Percentiles rank a stretch among this genome's conserved stretches.
These are phyloP conservation scores for Marsdenia floribunda DNA, from an alignment of 257 asterid species.

Conservation along the genomic window DNA sequence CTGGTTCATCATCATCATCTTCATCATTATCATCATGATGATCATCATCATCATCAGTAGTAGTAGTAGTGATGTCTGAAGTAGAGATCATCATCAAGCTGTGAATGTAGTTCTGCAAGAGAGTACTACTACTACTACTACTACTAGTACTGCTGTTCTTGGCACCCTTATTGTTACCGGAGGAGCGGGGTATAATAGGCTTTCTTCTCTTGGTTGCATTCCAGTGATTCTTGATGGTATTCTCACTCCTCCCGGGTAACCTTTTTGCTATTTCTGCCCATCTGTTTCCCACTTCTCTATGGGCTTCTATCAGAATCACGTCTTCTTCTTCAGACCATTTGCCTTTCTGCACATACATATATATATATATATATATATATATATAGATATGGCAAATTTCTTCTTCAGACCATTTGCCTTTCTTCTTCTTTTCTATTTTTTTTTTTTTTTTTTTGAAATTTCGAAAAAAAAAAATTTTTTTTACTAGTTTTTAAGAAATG, in stretches of 20 bases:
- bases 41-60: no score
- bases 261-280: conserved; percentile 63
- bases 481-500: no score
- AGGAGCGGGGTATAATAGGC: conserved; percentile 3
- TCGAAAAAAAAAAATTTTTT: no score
- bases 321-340: conserved; percentile 69
- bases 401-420: no score
- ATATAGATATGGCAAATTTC: no score
- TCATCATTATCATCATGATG: no score
- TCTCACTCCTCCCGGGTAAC: conserved; percentile 61
- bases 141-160: no score
- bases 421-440: no score
- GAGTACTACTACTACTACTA: conserved; percentile 15
- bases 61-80: neutral
- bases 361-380: no score
- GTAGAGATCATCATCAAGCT: conserved; percentile 16
- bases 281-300: conserved; percentile 41
- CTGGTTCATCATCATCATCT: neutral
- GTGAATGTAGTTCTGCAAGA: conserved; percentile 48
- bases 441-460: no score
- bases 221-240: conserved; percentile 63
- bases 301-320: conserved; percentile 40
- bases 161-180: neutral
- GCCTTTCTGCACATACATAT: conserved; percentile 35
- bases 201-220: conserved; percentile 56